Conservation (phyloP, 306 rosid genomes). For the Rosa persica region DNA sequence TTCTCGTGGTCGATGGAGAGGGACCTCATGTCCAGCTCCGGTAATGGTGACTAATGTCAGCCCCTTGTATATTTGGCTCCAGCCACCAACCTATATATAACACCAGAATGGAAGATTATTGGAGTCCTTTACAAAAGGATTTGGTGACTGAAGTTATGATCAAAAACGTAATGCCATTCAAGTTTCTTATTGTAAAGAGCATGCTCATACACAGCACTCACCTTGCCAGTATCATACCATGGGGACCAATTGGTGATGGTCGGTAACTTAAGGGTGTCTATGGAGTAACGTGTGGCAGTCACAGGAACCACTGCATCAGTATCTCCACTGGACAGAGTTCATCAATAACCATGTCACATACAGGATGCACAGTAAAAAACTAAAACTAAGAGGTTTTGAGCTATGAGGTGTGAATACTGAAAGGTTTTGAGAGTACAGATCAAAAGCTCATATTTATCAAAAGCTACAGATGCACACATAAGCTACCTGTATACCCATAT, state of each 20-base stretch:
- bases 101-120: slow-evolving; percentile 11
- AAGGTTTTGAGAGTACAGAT: no score
- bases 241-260: slow-evolving; percentile 82
- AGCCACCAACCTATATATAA: slow-evolving; percentile 79
- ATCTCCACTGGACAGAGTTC: slow-evolving; percentile 63
- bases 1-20: slow-evolving; percentile 84
- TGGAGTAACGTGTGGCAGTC: slow-evolving; percentile 86
- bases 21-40: slow-evolving; percentile 98
- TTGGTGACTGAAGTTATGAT: not conserved
- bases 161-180: not conserved
- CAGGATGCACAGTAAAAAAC: not conserved
- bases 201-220: slow-evolving; percentile 36
- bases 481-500: slow-evolving; percentile 91
- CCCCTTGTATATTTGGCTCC: slow-evolving; percentile 88
- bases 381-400: not conserved
- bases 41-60: slow-evolving; percentile 76
- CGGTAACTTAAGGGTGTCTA: slow-evolving; percentile 79
- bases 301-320: slow-evolving; percentile 89
- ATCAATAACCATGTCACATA: slow-evolving; percentile 18
- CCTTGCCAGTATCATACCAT: slow-evolving; percentile 86
- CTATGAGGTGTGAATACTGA: no score
- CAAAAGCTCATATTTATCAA: no score
- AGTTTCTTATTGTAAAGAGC: slow-evolving; percentile 1
- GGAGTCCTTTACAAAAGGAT: not conserved
- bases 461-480: no score